Evolutionary conservation across 2,329 filamentous ascomycete species (phyloP).

Genomic region (Xylariaceae sp.): DNA sequence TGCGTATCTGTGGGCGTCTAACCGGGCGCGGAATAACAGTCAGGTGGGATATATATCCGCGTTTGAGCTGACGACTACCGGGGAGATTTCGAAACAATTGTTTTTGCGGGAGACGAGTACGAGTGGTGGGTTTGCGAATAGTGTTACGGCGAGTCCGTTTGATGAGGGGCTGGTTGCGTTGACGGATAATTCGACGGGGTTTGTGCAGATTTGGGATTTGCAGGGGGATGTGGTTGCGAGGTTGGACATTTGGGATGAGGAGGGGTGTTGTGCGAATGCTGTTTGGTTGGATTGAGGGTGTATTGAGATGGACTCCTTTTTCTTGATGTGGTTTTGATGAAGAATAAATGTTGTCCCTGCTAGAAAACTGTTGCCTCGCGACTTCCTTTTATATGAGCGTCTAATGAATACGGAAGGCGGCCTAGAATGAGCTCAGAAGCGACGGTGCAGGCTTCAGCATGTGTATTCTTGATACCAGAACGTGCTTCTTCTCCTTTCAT

Average conservation of each 20-base stretch:
- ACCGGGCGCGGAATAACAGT: constrained; percentile 18
- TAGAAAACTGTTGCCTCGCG: neutral
- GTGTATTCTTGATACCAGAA: too few species aligned
- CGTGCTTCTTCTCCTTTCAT: too few species aligned
- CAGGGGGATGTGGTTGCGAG: constrained; percentile 20
- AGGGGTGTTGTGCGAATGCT: constrained; percentile 28
- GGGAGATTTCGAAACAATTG: constrained; percentile 29
- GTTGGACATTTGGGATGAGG: constrained; percentile 23
- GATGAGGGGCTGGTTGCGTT: constrained; percentile 32
- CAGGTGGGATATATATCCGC: constrained; percentile 33
- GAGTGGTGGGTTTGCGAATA: constrained; percentile 35
- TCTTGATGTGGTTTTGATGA: too few species aligned
- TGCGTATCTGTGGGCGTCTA: constrained; percentile 32
- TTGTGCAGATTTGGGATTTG: constrained; percentile 35
- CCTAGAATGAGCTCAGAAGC: too few species aligned
- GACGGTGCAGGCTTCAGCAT: too few species aligned
- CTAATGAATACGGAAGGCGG: too few species aligned
- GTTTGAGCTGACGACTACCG: constrained; percentile 28
- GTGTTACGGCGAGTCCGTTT: constrained; percentile 31
- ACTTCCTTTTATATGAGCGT: too few species aligned
- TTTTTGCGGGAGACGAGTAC: constrained; percentile 31
- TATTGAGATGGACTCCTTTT: too few species aligned
- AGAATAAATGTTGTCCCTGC: neutral
- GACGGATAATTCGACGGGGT: constrained; percentile 34
- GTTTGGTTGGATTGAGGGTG: constrained; percentile 22